Base-by-base conservation (phyloP, 805 yeast genomes). In the Wickerhamiella allomyrinae region DNA sequence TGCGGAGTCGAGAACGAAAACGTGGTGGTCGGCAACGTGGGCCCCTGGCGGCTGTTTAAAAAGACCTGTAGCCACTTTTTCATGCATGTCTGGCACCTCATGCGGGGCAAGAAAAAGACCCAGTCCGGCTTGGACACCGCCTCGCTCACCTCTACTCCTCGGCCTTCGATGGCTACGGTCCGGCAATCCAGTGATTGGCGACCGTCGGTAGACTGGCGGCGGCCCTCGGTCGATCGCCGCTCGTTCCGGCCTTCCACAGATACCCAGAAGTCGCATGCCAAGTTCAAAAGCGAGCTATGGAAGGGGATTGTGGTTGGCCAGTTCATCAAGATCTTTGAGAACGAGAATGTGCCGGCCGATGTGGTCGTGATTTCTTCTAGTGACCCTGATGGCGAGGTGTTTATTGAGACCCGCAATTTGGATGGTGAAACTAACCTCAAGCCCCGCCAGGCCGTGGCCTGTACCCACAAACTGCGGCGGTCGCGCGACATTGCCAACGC, bases 331-430 rank as follows among this genome's bases (percentile, higher is more conserved):
- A 68, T 81, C 17, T 68, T 74, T 46, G 75, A 75, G 48, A 77
- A 82, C 57, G 84, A 79, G 47, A 82, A 77, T 54, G 70, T 81
- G 14, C 93, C 93, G 1, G 89, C 86, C 27, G 93, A 81, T 59
- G 61, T 81, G 37, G 63, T 77, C 15, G 68, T 81, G 17, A 59
- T 81, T 20, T 69, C 85, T 9, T 74, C 87, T 0, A 75, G 83
- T 29, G 84, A 77, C 52, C 68, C 69, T 5, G 91, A 82, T 48
- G 76, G 75, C 43, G 75, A 76, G 41, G 76, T 79, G 57, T 75
- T 65, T 52, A 74, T 80, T 24, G 93, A 77, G 51, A 77, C 85
- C 1, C 74, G 77, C 49, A 77, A 77, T 51, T 61, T 78, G 43
- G 85, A 77, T 52, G 85, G 85, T 48, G 93, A 81, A 58, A 78